Conservation (phyloP, 1,284 basidiomycete species). For the Papiliotrema fonsecae region DNA sequence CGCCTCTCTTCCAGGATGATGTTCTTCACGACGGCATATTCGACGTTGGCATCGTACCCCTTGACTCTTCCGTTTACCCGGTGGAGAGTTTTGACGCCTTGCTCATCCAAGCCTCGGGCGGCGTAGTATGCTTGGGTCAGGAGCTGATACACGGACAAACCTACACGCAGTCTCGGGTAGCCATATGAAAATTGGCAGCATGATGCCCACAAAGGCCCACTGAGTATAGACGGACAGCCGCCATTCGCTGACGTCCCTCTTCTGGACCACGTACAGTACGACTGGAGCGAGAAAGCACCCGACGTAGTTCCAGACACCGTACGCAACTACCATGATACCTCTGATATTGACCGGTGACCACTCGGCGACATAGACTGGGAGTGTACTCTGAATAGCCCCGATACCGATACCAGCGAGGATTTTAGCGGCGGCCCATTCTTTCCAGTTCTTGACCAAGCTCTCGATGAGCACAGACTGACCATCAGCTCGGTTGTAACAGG, state of each 20-base stretch:
- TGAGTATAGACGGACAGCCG: conserved; percentile 8
- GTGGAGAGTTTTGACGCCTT: conserved; percentile 13
- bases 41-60: conserved; percentile 28
- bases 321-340: conserved; percentile 5
- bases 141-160: too few species aligned
- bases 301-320: conserved; percentile 1
- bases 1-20: conserved; percentile 21
- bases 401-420: conserved; percentile 18
- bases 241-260: conserved; percentile 11
- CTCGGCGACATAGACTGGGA: neutral
- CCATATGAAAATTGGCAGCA: conserved; percentile 14
- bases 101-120: conserved; percentile 13
- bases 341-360: conserved; percentile 5
- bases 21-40: conserved; percentile 20
- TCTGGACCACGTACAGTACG: conserved; percentile 12
- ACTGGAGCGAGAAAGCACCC: conserved; percentile 11
- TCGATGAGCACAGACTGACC: neutral
- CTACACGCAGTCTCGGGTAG: conserved; percentile 24
- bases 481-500: neutral
- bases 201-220: conserved; percentile 15
- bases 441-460: conserved; percentile 12
- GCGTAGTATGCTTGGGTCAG: conserved; percentile 22
- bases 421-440: conserved; percentile 21
- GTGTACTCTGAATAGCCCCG: conserved; percentile 13
- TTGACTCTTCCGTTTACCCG: conserved; percentile 22